These are phyloP conservation scores for Salvia miltiorrhiza DNA, from an alignment of 257 asterid genomes.

Conservation along the genomic window DNA sequence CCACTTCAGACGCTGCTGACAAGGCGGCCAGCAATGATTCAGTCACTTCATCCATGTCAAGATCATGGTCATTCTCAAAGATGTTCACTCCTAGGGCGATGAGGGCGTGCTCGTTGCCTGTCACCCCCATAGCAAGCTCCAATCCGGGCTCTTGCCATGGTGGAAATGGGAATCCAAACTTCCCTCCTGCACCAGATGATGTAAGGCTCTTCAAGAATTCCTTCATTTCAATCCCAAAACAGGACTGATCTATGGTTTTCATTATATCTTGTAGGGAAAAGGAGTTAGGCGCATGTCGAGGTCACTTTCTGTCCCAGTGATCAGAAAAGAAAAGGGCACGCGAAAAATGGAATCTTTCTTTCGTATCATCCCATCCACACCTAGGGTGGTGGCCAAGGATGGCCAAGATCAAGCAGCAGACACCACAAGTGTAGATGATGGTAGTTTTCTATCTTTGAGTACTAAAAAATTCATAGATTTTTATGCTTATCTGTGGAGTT, in stretches of 20 bases:
- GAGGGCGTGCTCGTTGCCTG: conserved; percentile 67
- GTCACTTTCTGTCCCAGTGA: conserved; percentile 73
- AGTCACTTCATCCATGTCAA: conserved; percentile 49
- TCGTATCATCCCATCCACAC: conserved; percentile 85
- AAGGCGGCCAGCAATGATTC: conserved; percentile 39
- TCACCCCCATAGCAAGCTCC: conserved; percentile 44
- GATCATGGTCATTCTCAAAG: conserved; percentile 68
- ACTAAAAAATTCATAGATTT: no score
- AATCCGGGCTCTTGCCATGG: conserved; percentile 46
- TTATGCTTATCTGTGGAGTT: not conserved
- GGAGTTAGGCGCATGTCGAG: conserved; percentile 49
- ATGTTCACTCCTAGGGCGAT: conserved; percentile 74
- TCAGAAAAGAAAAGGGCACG: conserved; percentile 45
- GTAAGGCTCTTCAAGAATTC: conserved; percentile 11
- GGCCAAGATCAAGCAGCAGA: conserved; percentile 31
- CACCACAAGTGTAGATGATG: conserved; percentile 40
- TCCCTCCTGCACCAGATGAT: conserved; percentile 39
- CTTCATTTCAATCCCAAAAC: no score
- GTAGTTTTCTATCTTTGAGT: conserved; percentile 34
- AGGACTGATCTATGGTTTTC: not conserved
- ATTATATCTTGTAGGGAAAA: conserved; percentile 39
- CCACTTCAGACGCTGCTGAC: conserved; percentile 40
- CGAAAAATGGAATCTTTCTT: conserved; percentile 62
- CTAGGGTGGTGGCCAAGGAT: conserved; percentile 42
- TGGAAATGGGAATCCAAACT: conserved; percentile 39